Evolutionary conservation across 1,284 basidiomycete species (phyloP), one percentile per base, ranked within the genome.

Genomic region (Ganoderma boninense): DNA sequence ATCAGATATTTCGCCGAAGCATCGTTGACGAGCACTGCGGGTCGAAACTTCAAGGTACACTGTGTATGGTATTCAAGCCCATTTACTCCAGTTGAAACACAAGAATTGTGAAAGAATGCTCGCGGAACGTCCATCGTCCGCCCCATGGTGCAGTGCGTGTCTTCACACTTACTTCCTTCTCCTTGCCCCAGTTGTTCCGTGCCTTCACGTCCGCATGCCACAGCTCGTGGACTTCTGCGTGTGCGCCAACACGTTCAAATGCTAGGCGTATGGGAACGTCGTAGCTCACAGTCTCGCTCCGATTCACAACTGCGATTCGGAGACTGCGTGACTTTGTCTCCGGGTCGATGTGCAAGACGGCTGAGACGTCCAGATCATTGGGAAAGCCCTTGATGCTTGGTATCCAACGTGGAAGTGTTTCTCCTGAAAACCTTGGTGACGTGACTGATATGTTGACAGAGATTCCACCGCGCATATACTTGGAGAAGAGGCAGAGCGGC

Each of bases 401-500:
- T 52, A 87, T 82, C 79, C 86, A 89, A n/a, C 79, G 71, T 2
- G 87, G 87, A 40, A 86, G 83, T 1, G 87, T 89, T 23, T 82
- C 81, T 7, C 87, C 87, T 0, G 75, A 73, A 76, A 85, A 88
- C 2, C 76, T 71, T n/a, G 84, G 82, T 5, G 81, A 82, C 6
- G 78, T 75, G 64, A 86, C 80, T 62, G 84, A 79, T 44, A 87
- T 79, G 57, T 82, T 77, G 16, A 89, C 80, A 6, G 85, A 81
- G 3, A 80, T 79, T 2, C 87, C 85, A 8, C 84, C 85, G 35
- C 84, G 85, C 88, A 89, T 89, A 61, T 87, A 81, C n/a, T 78
- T 85, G 0, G 87, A 82, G 77, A 88, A 89, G 54, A 89, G 83
- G 32, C 85, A 82, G 8, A 89, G 81, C 2, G 87, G 86, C 71